Base-by-base conservation (phyloP, 106 monocot species). In the Vanilla planifolia region DNA sequence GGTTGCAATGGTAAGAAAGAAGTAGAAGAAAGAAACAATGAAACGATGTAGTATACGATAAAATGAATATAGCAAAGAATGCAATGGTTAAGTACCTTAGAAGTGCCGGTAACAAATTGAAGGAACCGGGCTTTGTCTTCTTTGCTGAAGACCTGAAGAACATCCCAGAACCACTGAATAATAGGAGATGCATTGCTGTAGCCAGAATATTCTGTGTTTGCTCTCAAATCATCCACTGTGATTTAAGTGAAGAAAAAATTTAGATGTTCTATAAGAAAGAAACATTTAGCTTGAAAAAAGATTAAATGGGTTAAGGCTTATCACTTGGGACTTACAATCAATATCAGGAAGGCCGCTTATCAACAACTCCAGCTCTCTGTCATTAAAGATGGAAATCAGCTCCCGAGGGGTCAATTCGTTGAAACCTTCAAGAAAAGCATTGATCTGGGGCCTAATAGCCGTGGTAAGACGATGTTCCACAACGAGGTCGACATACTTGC, bases 81-180 rank as follows among this genome's bases (percentile, higher is more conserved):
- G n/a, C n/a, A n/a, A n/a, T n/a, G n/a, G n/a, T n/a, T 17, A 55
- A 24, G 17, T 64, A 90, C 96, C 98, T 98, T 98, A 25, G 98
- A 98, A 51, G 98, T 98, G 65, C 98, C 98, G 22, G 98, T 98
- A 19, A 98, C 98, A 73, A 98, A 98, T 69, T 98, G 98, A 70
- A 98, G 65, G 59, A 98, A 85, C 24, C 92, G 84, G 52, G 98
- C 98, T 75, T 92, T 98, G 67, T 98, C 98, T 72, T 98, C 98
- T 55, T 98, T 92, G 80, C 88, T 98, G 61, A 98, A 88, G 19
- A 82, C 85, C 27, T 88, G 84, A 76, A 98, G 81, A 24, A 98
- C 80, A 55, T 92, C 92, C 98, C 98, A 98, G 84, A 98, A 98
- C 98, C 98, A 98, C 66, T 98, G 98, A 45, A 98, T 88, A 7